phyloP scores from a whole-genome alignment of 768 basidiomycete species.

The Phlebiopsis flavidoalba region DNA sequence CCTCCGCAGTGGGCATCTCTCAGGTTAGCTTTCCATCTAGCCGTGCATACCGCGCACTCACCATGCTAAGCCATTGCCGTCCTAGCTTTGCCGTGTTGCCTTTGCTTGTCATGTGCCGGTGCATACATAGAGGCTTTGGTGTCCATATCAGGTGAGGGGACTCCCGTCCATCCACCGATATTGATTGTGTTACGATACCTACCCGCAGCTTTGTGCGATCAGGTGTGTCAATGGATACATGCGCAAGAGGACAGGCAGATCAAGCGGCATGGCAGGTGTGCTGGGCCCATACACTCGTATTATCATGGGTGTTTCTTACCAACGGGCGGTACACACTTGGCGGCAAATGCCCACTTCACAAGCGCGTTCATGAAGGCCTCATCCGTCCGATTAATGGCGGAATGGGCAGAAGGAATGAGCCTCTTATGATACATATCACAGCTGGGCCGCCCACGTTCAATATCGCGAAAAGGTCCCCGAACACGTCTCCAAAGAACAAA shows the following conservation, averaged over 20 bases:
- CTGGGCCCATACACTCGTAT: not conserved
- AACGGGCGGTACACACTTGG: conserved; percentile 65
- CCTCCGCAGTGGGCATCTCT: conserved; percentile 95
- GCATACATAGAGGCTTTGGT: conserved; percentile 82
- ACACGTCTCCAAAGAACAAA: too few species aligned
- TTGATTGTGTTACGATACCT: not conserved
- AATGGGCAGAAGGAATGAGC: conserved; percentile 57
- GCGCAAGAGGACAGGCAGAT: conserved; percentile 90
- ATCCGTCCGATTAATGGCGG: conserved; percentile 68
- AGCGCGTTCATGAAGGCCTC: conserved; percentile 70
- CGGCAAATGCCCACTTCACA: conserved; percentile 83
- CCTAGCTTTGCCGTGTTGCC: conserved; percentile 77
- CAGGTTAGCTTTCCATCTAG: conserved; percentile 39
- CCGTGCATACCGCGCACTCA: not conserved
- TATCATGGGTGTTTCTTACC: conserved; percentile 4
- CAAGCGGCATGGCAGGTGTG: conserved; percentile 83
- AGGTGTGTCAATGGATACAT: conserved; percentile 96
- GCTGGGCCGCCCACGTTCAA: conserved; percentile 91
- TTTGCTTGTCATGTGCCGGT: conserved; percentile 90
- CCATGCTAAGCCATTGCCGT: conserved; percentile 6
- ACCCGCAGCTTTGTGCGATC: conserved; percentile 77
- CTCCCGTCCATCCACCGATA: not conserved
- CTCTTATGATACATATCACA: conserved; percentile 81
- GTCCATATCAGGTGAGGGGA: conserved; percentile 77
- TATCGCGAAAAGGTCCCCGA: conserved; percentile 95